phyloP scores from a whole-genome alignment of 495 filamentous ascomycete genomes.

The Astrothelium macrocarpum region DNA sequence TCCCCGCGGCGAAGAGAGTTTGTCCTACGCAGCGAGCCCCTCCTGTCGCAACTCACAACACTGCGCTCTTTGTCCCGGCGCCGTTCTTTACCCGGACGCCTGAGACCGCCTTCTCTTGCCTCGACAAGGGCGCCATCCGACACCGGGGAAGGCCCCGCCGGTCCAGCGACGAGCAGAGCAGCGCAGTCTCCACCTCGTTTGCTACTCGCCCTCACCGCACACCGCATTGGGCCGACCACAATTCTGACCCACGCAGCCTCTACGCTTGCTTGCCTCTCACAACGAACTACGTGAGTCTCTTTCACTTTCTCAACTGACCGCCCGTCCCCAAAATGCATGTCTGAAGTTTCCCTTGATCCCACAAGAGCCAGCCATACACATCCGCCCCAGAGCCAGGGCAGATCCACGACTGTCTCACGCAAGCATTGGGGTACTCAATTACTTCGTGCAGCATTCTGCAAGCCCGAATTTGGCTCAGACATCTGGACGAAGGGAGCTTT shows the following conservation, averaged over 20 bases:
- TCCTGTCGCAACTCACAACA: constrained; percentile 3
- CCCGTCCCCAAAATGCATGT: background rate
- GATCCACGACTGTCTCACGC: background rate
- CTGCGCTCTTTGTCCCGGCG: constrained; percentile 3
- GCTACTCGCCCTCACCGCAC: background rate
- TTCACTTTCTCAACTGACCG: background rate
- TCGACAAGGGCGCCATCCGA: background rate
- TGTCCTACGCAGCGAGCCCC: background rate
- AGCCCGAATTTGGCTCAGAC: background rate
- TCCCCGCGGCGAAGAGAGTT: constrained; percentile 1
- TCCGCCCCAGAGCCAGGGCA: background rate
- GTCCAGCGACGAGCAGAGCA: background rate
- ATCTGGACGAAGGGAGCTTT: background rate
- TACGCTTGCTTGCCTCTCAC: background rate
- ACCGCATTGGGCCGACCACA: background rate
- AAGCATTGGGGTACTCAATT: background rate
- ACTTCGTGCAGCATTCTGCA: background rate
- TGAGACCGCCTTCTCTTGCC: constrained; percentile 1
- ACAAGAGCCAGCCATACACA: background rate
- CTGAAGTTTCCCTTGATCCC: background rate
- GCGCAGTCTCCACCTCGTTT: constrained; percentile 8
- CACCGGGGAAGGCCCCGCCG: background rate
- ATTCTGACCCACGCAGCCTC: background rate
- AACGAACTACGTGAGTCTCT: background rate
- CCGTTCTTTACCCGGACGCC: background rate